Conservation (phyloP, 257 asterid genomes). For the Gardenia jasminoides region DNA sequence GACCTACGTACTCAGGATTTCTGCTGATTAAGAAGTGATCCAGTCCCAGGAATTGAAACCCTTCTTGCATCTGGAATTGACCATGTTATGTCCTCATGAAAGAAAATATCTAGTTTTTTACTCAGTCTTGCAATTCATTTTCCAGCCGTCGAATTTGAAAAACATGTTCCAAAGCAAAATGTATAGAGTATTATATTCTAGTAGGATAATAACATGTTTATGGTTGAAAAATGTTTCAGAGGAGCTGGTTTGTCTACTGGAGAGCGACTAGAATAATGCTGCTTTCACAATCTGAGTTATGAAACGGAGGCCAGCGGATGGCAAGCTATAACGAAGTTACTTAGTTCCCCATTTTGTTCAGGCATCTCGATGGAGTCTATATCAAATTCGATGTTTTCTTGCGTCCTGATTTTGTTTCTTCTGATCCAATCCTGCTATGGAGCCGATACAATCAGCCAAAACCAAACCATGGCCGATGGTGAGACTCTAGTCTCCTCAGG, state of each 20-base stretch:
- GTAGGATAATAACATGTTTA: no score
- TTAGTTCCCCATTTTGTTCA: neutral
- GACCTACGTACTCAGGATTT: no score
- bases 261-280: neutral
- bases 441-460: neutral
- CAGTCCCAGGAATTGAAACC: no score
- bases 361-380: neutral
- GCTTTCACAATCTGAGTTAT: neutral
- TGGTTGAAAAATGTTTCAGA: no score
- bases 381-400: neutral
- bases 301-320: neutral
- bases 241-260: neutral
- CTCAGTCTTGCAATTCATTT: no score
- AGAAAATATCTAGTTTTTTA: no score
- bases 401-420: neutral
- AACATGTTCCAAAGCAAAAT: neutral
- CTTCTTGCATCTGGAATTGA: no score
- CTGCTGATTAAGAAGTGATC: no score
- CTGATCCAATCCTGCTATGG: neutral
- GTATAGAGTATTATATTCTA: no score
- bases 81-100: no score
- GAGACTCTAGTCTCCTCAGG: conserved; percentile 14
- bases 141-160: neutral
- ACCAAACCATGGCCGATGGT: neutral
- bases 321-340: neutral